phyloP scores from a whole-genome alignment of 768 basidiomycete species.

The Mycena vulgaris region DNA sequence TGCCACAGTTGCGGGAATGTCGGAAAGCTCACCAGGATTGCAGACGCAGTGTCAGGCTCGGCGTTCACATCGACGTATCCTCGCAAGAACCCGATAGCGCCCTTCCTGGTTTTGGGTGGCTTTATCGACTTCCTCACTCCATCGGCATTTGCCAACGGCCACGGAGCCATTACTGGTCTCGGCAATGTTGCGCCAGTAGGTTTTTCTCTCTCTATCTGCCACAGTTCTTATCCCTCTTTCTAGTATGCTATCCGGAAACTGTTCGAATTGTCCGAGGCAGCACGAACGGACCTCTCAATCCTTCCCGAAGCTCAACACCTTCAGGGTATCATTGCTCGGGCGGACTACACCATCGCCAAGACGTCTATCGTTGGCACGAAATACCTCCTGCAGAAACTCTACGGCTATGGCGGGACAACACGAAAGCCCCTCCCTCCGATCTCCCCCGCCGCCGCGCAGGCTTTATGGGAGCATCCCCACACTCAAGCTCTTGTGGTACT shows the following conservation, averaged over 20 bases:
- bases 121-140: constrained; percentile 89
- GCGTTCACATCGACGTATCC: constrained; percentile 73
- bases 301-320: constrained; percentile 80
- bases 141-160: constrained; percentile 78
- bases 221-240: constrained; percentile 9
- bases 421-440: constrained; percentile 84
- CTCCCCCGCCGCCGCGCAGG: constrained; percentile 65
- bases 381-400: constrained; percentile 77
- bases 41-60: constrained; percentile 72
- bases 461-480: constrained; percentile 82
- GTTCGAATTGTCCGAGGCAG: constrained; percentile 72
- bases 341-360: constrained; percentile 86
- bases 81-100: constrained; percentile 74
- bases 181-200: constrained; percentile 86
- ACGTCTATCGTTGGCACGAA: constrained; percentile 89
- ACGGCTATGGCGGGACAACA: constrained; percentile 88
- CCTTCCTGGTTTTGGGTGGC: constrained; percentile 90
- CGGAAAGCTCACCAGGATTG: constrained; percentile 91
- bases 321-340: constrained; percentile 86
- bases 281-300: constrained; percentile 67
- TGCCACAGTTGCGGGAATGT: constrained; percentile 86
- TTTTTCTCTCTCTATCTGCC: constrained; percentile 28
- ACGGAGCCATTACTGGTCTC: constrained; percentile 93
- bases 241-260: constrained; percentile 74
- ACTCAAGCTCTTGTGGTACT: constrained; percentile 76